Evolutionary conservation across 139 green algal species (phyloP).

Genomic region (Coccomyxa sp.): DNA sequence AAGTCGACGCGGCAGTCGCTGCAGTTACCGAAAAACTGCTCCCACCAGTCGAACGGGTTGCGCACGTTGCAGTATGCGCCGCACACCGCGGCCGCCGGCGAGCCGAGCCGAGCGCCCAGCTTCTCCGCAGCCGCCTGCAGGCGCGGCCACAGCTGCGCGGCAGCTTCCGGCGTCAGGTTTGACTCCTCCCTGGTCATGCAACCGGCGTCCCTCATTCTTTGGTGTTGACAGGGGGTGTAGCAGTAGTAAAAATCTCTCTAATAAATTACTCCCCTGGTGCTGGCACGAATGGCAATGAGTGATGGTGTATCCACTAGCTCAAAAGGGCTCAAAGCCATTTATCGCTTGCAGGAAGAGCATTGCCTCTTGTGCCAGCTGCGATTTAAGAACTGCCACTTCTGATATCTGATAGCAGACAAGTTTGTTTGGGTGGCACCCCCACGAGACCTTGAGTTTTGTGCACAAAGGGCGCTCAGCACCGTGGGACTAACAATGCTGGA

Average conservation of each 20-base stretch:
- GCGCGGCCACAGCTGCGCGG: conserved; percentile 9
- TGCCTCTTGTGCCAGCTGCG: no score
- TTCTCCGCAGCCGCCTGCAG: conserved; percentile 7
- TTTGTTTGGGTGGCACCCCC: no score
- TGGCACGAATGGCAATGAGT: no score
- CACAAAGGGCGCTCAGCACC: no score
- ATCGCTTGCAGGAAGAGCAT: no score
- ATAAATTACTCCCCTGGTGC: background rate
- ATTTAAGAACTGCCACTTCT: no score
- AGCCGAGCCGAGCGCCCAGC: conserved; percentile 8
- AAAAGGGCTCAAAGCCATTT: no score
- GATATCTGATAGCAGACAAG: no score
- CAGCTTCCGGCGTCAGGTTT: background rate
- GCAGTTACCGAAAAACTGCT: background rate
- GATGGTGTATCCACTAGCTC: no score
- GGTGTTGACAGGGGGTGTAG: background rate
- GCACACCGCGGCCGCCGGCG: conserved; percentile 5
- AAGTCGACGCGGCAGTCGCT: conserved; percentile 15
- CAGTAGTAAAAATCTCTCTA: no score
- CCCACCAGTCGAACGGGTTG: conserved; percentile 12
- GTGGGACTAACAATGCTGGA: background rate
- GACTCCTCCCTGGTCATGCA: background rate
- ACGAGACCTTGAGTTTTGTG: no score
- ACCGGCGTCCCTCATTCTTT: background rate
- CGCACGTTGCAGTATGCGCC: conserved; percentile 1